phyloP scores from a whole-genome alignment of 2,329 filamentous ascomycete species.

The Cordyceps javanica region DNA sequence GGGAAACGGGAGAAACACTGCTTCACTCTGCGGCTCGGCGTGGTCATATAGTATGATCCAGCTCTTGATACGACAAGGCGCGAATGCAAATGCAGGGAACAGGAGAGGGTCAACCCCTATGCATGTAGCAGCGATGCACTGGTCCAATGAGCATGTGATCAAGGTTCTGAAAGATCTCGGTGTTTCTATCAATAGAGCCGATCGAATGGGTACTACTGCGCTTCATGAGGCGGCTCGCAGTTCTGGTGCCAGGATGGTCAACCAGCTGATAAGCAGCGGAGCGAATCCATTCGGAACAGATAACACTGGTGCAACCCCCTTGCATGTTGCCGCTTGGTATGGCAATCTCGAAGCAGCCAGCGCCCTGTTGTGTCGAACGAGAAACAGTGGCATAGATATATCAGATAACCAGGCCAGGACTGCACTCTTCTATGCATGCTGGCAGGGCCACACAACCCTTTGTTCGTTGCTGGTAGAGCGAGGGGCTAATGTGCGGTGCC shows the following conservation, averaged over 20 bases:
- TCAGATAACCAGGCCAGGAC: not conserved
- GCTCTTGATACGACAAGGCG: not conserved
- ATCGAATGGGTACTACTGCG: not conserved
- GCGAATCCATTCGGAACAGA: not conserved
- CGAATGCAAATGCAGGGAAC: not conserved
- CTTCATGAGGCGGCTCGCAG: not conserved
- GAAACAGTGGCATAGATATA: not conserved
- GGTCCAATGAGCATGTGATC: not conserved
- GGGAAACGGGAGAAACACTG: not conserved
- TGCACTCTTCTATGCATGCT: not conserved
- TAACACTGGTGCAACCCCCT: not conserved
- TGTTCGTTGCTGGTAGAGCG: not conserved
- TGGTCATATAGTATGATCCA: not conserved
- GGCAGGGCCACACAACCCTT: not conserved
- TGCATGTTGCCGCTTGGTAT: not conserved
- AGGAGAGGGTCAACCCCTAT: not conserved
- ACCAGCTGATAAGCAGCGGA: not conserved
- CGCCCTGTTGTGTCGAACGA: not conserved
- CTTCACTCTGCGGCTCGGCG: not conserved
- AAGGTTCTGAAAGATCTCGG: not conserved
- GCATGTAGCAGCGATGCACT: not conserved
- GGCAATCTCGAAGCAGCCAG: not conserved
- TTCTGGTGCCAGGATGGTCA: not conserved
- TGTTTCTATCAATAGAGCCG: not conserved
- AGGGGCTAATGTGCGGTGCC: too few species aligned